Evolutionary conservation across 2,329 filamentous ascomycete genomes (phyloP), one percentile per base, ranked within the genome.

Genomic region (Pyricularia sp.): DNA sequence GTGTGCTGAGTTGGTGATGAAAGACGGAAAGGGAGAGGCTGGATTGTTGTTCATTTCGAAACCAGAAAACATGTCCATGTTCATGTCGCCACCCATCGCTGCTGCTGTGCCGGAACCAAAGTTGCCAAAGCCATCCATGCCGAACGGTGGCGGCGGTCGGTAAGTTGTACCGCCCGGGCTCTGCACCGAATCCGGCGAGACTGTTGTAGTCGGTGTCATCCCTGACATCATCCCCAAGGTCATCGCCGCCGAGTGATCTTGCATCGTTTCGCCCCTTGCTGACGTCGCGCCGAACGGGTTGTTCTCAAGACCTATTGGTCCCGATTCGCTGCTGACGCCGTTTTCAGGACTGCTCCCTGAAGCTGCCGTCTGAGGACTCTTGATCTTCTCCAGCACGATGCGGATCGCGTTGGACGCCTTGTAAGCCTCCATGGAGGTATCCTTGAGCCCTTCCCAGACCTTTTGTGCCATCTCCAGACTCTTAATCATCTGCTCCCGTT

Each of bases 401-500:
- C 88, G 89, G n/a, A 98, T 82, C 28, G 94, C 85, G 61, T 88
- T 88, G 59, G 88, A 88, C 1, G 93, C 94, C 80, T 98, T 98
- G 81, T 90, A 94, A 0, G 94, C 93, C 73, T 98, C 94, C 80
- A 97, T 90, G 0, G 91, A 95, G 28, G 88, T 84, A 68, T 95
- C 90, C 3, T 89, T 86, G 12, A 93, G 82, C 11, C 87, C 88
- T 66, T 90, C 89, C 93, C 94, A 98, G 69, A 98, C 95, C 23
- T 85, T 83, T 64, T 87, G 86, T 10, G 91, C 91, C 23, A 85
- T 85, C 75, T 94, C 90, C 2, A 98, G 85, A 0, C 89, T 86
- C 26, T 83, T 79, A 33, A 95, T 83, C 92, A 97, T 96, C 72
- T 92, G 91, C 33, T 87, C 83, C 11, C 90, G 86, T 76, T 90